Evolutionary conservation across 2,329 filamentous ascomycete species (phyloP).

Genomic region (Eutypella sp.): DNA sequence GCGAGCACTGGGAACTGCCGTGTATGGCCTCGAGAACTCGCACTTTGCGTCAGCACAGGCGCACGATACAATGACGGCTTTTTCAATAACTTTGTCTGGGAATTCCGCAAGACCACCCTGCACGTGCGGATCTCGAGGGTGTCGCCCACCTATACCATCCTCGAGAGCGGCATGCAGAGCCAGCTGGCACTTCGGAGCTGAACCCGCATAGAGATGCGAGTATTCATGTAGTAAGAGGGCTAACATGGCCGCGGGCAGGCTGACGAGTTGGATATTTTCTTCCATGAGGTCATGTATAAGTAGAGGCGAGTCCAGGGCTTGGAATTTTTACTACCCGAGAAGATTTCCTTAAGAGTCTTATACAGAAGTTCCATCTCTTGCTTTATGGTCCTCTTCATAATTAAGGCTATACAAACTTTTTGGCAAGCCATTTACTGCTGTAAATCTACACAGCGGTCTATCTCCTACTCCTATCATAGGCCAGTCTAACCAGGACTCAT

Average conservation of each 20-base stretch:
- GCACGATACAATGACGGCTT: neutral
- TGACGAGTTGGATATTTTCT: too few species aligned
- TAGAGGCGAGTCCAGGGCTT: neutral
- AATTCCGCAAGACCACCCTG: neutral
- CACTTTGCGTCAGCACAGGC: too few species aligned
- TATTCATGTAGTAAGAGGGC: neutral
- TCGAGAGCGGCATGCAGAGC: neutral
- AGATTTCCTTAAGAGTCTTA: neutral
- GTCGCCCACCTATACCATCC: neutral
- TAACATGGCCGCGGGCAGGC: neutral
- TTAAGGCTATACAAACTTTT: too few species aligned
- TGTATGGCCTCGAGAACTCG: too few species aligned
- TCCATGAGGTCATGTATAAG: neutral
- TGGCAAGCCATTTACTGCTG: too few species aligned
- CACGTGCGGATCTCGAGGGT: neutral
- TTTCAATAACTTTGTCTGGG: neutral
- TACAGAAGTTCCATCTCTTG: too few species aligned
- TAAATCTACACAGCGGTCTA: too few species aligned
- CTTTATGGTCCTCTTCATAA: too few species aligned
- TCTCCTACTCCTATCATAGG: too few species aligned
- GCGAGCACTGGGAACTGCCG: too few species aligned
- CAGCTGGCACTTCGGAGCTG: neutral
- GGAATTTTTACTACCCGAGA: neutral
- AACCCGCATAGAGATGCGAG: neutral
- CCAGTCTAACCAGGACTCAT: too few species aligned